Conservation (phyloP, 78 protist species). For the slime mould (Dictyostelium discoideum) region dicty_2.7 NC_007091.3:1031001-1031500, state of each 20-base stretch:
- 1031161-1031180: slow-evolving; percentile 39
- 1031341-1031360: slow-evolving; percentile 45
- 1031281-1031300: slow-evolving; percentile 36
- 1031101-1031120: slow-evolving; percentile 67
- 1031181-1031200: slow-evolving; percentile 19
- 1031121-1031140: slow-evolving; percentile 39
- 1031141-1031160: slow-evolving; percentile 30
- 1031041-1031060: too few relatives aligned
- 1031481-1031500: slow-evolving; percentile 52
- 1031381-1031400: slow-evolving; percentile 25
- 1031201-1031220: slow-evolving; percentile 36
- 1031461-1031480: slow-evolving; percentile 18
- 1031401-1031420: neutral
- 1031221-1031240: neutral
- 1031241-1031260: slow-evolving; percentile 10
- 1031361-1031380: slow-evolving; percentile 54
- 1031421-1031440: neutral
- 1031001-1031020: slow-evolving; percentile 69
- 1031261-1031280: slow-evolving; percentile 22
- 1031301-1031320: slow-evolving; percentile 40
- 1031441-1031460: neutral
- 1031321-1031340: slow-evolving; percentile 71
- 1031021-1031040: slow-evolving; percentile 22
- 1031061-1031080: slow-evolving; percentile 14
- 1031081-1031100: neutral